Base-by-base conservation (phyloP, 208 protist genomes). In the Wallacemonas sp. region DNA sequence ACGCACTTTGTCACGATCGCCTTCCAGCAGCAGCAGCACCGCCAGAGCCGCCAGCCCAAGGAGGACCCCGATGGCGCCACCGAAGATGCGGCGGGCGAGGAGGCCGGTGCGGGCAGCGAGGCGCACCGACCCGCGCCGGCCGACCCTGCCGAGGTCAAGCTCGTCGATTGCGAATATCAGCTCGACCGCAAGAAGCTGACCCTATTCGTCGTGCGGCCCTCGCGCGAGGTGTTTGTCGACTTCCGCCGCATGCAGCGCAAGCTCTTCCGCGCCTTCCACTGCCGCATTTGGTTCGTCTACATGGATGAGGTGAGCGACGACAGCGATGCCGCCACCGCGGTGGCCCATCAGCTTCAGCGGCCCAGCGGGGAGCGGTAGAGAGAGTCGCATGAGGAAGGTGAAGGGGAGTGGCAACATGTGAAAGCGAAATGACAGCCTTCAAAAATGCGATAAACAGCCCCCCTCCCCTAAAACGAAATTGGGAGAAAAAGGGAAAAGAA, bases 251-350 rank as follows among this genome's bases (percentile, higher is more conserved):
- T 93, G 83, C 83, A 90, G 69, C 77, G 86, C 36, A 80, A 81
- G 67, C 76, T 93, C 12, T 83, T 78, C 74, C 80, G 83, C 31
- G 57, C 72, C 29, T 84, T 87, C 25, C 79, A 81, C 50, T 89
- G 83, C 65, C 83, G 83, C 57, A 93, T 93, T 48, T 93, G 86
- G 83, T 74, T 89, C 12, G 76, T 78, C 36, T 89, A 92, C 80
- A 76, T 87, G 68, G 82, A 92, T 57, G 86, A 92, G 57, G 63
- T 89, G 28, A 57, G 68, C 32, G 62, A 70, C 29, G 81, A 87
- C 69, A 69, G 70, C 25, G 76, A 82, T 54, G 61, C 71, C 14
- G 69, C 76, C 65, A 46, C 67, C 61, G 31, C 67, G 44, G n/a
- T 67, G 41, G 48, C 69, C 44, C 25, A 50, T 45, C 57, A 67